Percentiles rank a stretch among this genome's conserved stretches.
phyloP scores from a whole-genome alignment of 768 basidiomycete genomes.

The Psilocybe sp. region DNA sequence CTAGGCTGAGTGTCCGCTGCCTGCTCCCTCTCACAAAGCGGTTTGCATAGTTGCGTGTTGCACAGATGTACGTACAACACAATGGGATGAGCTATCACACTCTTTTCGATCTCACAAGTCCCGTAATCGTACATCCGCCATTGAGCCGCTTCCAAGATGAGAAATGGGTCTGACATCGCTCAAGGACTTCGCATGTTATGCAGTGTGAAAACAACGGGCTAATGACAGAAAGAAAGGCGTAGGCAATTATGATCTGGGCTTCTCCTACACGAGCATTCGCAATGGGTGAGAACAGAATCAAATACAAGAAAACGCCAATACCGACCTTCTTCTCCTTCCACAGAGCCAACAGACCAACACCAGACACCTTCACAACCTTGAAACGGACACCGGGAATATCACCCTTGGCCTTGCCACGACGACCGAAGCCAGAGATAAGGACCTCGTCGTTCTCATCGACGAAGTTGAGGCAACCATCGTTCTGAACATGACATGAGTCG shows the following conservation, averaged over 20 bases:
- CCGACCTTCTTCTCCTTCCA: constrained; percentile 99
- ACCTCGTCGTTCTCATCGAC: constrained; percentile 99
- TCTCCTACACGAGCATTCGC: constrained; percentile 47
- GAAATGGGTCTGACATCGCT: constrained; percentile 5
- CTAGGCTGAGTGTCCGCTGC: too few species aligned
- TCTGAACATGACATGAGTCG: constrained; percentile 41
- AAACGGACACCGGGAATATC: constrained; percentile 99
- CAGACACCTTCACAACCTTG: constrained; percentile 99
- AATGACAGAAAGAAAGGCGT: constrained; percentile 15
- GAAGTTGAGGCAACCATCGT: constrained; percentile 97
- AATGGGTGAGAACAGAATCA: constrained; percentile 5
- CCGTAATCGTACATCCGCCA: too few species aligned
- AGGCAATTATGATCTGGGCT: constrained; percentile 55
- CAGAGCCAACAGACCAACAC: constrained; percentile 95
- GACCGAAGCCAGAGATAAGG: constrained; percentile 99
- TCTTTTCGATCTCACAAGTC: too few species aligned
- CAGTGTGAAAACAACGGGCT: constrained; percentile 7
- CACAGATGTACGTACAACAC: too few species aligned
- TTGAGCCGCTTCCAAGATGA: too few species aligned
- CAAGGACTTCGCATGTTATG: constrained; percentile 7
- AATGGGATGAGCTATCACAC: too few species aligned
- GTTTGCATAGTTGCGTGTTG: too few species aligned
- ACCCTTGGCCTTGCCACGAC: constrained; percentile 99
- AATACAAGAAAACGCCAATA: constrained; percentile 7
- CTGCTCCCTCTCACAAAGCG: too few species aligned